Percentiles rank a stretch among this genome's conserved stretches.
These are phyloP conservation scores for Barnettozyma californica DNA, from an alignment of 805 yeast genomes.

Conservation along the genomic window DNA sequence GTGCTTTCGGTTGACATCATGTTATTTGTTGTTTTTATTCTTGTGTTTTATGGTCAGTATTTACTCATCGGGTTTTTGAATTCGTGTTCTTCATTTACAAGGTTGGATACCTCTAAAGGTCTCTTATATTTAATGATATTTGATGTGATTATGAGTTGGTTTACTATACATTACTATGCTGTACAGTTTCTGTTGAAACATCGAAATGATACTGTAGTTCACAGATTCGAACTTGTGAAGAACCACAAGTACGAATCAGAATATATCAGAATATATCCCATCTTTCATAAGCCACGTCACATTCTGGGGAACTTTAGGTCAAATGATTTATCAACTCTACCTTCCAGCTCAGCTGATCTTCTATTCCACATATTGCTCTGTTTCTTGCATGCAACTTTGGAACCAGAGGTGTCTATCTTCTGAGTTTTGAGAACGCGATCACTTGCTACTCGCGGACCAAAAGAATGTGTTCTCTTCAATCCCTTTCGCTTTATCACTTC, in stretches of 20 bases:
- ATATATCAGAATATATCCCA: too few relatives aligned
- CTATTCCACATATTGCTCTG: not conserved
- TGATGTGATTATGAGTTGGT: not conserved
- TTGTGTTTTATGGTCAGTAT: not conserved
- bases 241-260: too few relatives aligned
- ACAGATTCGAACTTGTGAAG: too few relatives aligned
- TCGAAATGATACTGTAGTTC: not conserved
- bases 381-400: not conserved
- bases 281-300: too few relatives aligned
- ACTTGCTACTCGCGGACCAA: constrained; percentile 10
- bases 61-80: not conserved
- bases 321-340: not conserved
- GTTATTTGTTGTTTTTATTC: not conserved
- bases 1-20: not conserved
- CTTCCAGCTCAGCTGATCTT: not conserved
- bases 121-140: not conserved
- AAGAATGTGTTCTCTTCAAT: constrained; percentile 3
- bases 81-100: not conserved
- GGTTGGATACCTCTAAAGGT: not conserved
- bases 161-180: too few relatives aligned
- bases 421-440: constrained; percentile 10
- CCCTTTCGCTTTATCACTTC: not conserved
- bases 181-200: too few relatives aligned
- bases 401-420: not conserved
- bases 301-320: constrained; percentile 15